These are phyloP conservation scores for Catunica adiposa DNA, from an alignment of 2,329 filamentous ascomycete species.

Conservation along the genomic window DNA sequence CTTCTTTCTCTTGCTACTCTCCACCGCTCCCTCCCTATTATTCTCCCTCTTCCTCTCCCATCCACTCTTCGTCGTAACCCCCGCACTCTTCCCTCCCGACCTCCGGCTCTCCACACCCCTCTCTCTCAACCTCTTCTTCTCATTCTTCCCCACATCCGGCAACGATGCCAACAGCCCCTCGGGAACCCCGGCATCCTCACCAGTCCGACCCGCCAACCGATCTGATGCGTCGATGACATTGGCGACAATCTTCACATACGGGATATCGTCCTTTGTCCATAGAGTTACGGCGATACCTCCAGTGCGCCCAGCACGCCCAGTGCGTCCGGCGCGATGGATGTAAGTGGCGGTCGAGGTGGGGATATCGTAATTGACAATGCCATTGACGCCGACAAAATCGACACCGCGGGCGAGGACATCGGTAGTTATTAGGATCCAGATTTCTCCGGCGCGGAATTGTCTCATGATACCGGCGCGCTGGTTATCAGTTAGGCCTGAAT, in stretches of 20 bases:
- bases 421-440: constrained; percentile 94
- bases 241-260: constrained; percentile 74
- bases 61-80: constrained; percentile 71
- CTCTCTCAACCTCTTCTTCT: constrained; percentile 67
- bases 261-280: constrained; percentile 89
- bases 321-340: constrained; percentile 83
- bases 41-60: constrained; percentile 55
- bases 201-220: constrained; percentile 42
- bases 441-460: constrained; percentile 74
- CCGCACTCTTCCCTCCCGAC: constrained; percentile 31
- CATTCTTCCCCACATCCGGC: constrained; percentile 67
- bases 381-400: constrained; percentile 88
- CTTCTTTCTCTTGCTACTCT: constrained; percentile 42
- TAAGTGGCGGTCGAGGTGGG: constrained; percentile 81
- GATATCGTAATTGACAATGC: constrained; percentile 94
- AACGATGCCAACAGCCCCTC: constrained; percentile 81
- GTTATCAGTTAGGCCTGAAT: constrained; percentile 66
- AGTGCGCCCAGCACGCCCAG: constrained; percentile 70
- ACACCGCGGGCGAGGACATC: constrained; percentile 84
- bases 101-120: constrained; percentile 54
- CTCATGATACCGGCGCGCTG: constrained; percentile 70
- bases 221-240: constrained; percentile 81
- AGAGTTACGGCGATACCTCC: constrained; percentile 85
- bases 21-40: constrained; percentile 46
- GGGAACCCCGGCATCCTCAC: constrained; percentile 45